Conservation (phyloP, 352 stramenopile species). For the Globisporangium alternatum region DNA sequence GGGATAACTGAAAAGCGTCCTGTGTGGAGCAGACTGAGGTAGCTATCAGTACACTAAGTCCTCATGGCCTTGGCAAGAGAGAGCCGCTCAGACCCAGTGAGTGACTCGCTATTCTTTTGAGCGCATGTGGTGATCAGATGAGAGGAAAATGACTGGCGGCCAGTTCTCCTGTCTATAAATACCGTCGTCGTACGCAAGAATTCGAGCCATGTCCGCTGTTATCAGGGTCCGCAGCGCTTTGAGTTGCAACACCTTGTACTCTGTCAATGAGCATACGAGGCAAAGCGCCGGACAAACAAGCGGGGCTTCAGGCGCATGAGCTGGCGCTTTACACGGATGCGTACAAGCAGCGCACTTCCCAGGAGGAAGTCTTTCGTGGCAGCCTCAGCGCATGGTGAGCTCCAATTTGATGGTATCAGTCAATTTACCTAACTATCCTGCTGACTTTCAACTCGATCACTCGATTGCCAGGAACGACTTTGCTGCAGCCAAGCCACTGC, state of each 20-base stretch:
- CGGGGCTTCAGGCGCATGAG: slow-evolving; percentile 26
- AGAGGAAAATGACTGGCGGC: background rate
- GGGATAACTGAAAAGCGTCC: too few species aligned
- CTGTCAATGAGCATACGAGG: background rate
- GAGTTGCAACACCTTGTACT: background rate
- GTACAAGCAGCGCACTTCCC: slow-evolving; percentile 26
- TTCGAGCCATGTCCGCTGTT: background rate
- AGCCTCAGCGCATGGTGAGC: slow-evolving; percentile 24
- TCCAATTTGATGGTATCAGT: background rate
- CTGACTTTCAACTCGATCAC: background rate
- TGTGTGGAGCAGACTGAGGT: too few species aligned
- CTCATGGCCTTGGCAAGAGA: background rate
- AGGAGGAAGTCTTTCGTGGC: slow-evolving; percentile 18
- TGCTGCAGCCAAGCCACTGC: slow-evolving; percentile 21
- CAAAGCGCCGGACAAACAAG: too few species aligned
- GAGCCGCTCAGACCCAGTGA: background rate
- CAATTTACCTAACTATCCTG: background rate
- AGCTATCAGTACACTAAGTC: background rate
- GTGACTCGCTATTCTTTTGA: background rate
- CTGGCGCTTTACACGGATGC: slow-evolving; percentile 35
- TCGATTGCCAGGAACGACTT: slow-evolving; percentile 28
- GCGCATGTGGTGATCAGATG: background rate
- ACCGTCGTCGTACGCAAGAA: background rate
- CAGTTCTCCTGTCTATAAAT: slow-evolving; percentile 1
- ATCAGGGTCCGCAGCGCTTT: background rate